Evolutionary conservation across 352 stramenopile species (phyloP).

Genomic region (Elongisporangium anandrum): DNA sequence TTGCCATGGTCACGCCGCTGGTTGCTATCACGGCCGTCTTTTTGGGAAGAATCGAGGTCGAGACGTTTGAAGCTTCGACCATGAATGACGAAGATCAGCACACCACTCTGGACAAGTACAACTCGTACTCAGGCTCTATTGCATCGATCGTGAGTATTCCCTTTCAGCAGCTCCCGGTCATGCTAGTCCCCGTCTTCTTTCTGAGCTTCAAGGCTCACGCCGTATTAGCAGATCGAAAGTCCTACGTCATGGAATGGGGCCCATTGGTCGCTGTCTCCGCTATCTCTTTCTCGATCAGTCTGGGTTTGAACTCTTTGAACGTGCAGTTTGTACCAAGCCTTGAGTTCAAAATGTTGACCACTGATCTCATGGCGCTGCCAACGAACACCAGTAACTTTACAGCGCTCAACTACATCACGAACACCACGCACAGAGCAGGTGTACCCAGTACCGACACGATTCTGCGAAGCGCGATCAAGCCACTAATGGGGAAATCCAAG

Average conservation of each 20-base stretch:
- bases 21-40: neutral
- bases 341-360: neutral
- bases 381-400: neutral
- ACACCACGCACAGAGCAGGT: neutral
- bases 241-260: neutral
- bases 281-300: neutral
- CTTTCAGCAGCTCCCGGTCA: conserved; percentile 6
- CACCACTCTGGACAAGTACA: neutral
- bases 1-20: neutral
- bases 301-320: neutral
- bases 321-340: neutral
- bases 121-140: neutral
- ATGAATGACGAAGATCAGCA: neutral
- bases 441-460: neutral
- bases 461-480: neutral
- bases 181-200: neutral
- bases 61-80: neutral
- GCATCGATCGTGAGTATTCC: neutral
- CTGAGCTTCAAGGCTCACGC: neutral
- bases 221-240: neutral
- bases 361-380: neutral
- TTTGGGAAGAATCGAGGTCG: neutral
- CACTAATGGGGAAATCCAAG: neutral
- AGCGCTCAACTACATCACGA: neutral
- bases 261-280: neutral